Percentiles rank a stretch among this genome's conserved stretches.
These are phyloP conservation scores for Xylaria sp. DNA, from an alignment of 2,329 filamentous ascomycete genomes.

Conservation along the genomic window DNA sequence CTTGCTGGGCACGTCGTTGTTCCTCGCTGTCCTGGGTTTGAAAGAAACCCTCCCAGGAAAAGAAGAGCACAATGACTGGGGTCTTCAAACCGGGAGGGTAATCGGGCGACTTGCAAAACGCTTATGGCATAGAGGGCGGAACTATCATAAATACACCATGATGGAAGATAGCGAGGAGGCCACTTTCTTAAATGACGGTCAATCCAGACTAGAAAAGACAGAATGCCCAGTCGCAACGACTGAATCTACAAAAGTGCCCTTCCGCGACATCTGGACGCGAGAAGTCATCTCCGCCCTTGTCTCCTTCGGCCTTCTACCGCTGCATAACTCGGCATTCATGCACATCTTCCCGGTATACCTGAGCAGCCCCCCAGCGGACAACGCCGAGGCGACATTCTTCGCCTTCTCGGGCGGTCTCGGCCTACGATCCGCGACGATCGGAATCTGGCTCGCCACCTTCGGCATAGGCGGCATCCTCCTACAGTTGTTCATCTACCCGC, in stretches of 20 bases:
- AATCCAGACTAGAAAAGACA: conserved; percentile 35
- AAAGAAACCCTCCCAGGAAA: conserved; percentile 52
- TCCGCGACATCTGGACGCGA: conserved; percentile 46
- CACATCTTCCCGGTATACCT: conserved; percentile 72
- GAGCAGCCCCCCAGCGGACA: conserved; percentile 62
- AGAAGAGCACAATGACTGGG: conserved; percentile 42
- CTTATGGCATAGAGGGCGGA: conserved; percentile 22
- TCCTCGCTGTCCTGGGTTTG: conserved; percentile 51
- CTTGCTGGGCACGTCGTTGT: conserved; percentile 47
- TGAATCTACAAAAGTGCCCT: conserved; percentile 25
- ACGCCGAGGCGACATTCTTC: conserved; percentile 52
- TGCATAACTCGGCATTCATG: conserved; percentile 72
- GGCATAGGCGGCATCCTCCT: conserved; percentile 69
- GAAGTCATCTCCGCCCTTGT: conserved; percentile 50
- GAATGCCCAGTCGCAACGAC: background rate
- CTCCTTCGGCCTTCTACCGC: conserved; percentile 61
- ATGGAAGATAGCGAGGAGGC: conserved; percentile 34
- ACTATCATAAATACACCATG: conserved; percentile 19
- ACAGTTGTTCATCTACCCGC: conserved; percentile 70
- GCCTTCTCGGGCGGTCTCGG: conserved; percentile 69
- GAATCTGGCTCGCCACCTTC: conserved; percentile 64
- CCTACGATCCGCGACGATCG: conserved; percentile 52
- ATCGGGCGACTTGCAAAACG: conserved; percentile 33
- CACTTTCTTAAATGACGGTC: conserved; percentile 32
- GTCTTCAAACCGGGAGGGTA: conserved; percentile 33